Evolutionary conservation across 2,329 filamentous ascomycete species (phyloP), one percentile per base, ranked within the genome.

Genomic region (Thermothelomyces thermophilus): DNA sequence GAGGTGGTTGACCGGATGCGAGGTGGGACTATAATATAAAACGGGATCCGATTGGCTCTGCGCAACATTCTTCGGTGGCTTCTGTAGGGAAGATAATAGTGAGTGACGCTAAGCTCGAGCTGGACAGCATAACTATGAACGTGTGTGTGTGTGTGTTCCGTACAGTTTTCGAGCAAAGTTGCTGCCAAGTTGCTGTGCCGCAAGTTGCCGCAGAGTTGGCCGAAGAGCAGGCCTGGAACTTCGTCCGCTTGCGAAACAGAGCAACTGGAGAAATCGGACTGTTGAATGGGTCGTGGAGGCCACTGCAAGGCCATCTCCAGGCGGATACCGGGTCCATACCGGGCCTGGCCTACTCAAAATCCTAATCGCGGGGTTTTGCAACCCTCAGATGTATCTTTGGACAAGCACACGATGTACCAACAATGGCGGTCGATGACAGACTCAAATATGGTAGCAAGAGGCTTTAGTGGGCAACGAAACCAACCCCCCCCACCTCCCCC

Each of bases 141-240:
- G n/a, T n/a, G n/a, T n/a, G n/a, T n/a, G n/a, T 26, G 24, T 26
- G 24, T 26, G 9, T 26, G 5, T 5, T 26, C 5, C 24, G 24
- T 26, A 9, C 24, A 16, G 22, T 5, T 19, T 30, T 14, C 6
- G 36, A 45, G 40, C 13, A 41, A 56, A 46, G 50, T 30, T 46
- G 42, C 52, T 48, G 54, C 13, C 44, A 56, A 46, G 50, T 30
- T 46, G 42, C 52, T 48, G 54, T 51, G 55, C 55, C 52, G 52
- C 52, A 55, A 33, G 46, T 41, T 55, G 52, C 48, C 48, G 52
- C 55, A 53, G 52, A 53, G 44, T 50, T 53, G 55, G 55, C 45
- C 43, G 17, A 30, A 24, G 31, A 50, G 17, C 17, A 19, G 50
- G 52, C 55, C 50, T 56, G 50, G 41, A 56, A 56, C 55, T 46